These are phyloP conservation scores for Ophiostoma tasmaniense DNA, from an alignment of 2,329 filamentous ascomycete species.

Conservation along the genomic window DNA sequence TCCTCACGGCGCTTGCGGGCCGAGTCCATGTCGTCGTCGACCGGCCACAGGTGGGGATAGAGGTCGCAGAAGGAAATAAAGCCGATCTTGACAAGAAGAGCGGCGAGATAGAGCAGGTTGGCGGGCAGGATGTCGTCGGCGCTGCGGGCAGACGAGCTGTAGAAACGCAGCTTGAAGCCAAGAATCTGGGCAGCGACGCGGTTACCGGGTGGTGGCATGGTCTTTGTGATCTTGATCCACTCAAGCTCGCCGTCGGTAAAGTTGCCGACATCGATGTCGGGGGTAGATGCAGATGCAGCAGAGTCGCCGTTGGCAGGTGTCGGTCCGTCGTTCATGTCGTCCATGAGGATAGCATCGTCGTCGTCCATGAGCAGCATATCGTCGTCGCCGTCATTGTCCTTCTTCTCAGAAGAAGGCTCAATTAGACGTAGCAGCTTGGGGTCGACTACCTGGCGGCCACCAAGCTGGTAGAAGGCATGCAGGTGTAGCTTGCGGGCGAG, in stretches of 20 bases:
- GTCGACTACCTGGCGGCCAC: constrained; percentile 58
- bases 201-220: constrained; percentile 76
- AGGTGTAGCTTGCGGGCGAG: constrained; percentile 68
- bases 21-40: constrained; percentile 72
- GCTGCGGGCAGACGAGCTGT: constrained; percentile 65
- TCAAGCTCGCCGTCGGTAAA: constrained; percentile 42
- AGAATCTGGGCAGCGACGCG: constrained; percentile 87
- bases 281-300: constrained; percentile 12
- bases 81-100: constrained; percentile 90
- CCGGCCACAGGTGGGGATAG: constrained; percentile 83
- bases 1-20: constrained; percentile 62
- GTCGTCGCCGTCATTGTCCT: constrained; percentile 15
- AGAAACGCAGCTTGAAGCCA: constrained; percentile 95
- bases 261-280: constrained; percentile 35
- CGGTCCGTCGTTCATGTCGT: constrained; percentile 28
- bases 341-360: constrained; percentile 27
- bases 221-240: constrained; percentile 76
- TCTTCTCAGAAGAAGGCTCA: constrained; percentile 23
- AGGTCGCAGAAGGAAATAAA: constrained; percentile 89
- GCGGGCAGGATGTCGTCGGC: constrained; percentile 76
- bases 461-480: constrained; percentile 82
- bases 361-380: constrained; percentile 36
- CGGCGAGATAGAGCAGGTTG: constrained; percentile 85
- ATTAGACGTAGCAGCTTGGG: constrained; percentile 43
- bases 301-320: constrained; percentile 26